phyloP scores from a whole-genome alignment of 2,329 filamentous ascomycete species.

The Pyricularia pennisetigena region DNA sequence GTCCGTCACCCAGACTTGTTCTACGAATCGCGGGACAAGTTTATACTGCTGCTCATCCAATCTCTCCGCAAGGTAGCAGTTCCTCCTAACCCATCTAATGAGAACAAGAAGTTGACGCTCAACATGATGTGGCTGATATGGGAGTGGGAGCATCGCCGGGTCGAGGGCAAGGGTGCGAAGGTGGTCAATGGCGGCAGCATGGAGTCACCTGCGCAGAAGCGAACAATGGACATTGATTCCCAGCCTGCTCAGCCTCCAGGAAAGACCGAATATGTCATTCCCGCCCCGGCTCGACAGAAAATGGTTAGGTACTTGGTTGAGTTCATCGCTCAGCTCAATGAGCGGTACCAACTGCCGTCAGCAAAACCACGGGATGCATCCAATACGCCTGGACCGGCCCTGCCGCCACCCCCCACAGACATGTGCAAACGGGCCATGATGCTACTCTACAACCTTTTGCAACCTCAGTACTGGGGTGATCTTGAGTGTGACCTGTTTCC shows the following conservation, averaged over 20 bases:
- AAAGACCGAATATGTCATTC: slow-evolving; percentile 58
- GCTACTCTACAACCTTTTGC: slow-evolving; percentile 74
- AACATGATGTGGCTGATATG: slow-evolving; percentile 87
- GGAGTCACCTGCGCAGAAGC: slow-evolving; percentile 44
- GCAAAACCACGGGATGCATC: slow-evolving; percentile 51
- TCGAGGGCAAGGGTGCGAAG: slow-evolving; percentile 43
- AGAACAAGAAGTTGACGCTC: slow-evolving; percentile 83
- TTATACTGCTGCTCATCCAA: slow-evolving; percentile 78
- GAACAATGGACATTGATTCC: slow-evolving; percentile 16
- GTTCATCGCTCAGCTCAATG: slow-evolving; percentile 84
- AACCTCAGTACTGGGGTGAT: slow-evolving; percentile 83
- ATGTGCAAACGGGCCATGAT: slow-evolving; percentile 78
- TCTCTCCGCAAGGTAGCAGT: slow-evolving; percentile 81
- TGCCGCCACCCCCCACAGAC: slow-evolving; percentile 54
- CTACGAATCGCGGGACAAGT: slow-evolving; percentile 89
- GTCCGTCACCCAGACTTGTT: slow-evolving; percentile 89
- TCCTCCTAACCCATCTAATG: slow-evolving; percentile 74
- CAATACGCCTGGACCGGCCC: slow-evolving; percentile 31
- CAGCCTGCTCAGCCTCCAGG: slow-evolving; percentile 24
- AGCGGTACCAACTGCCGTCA: slow-evolving; percentile 71
- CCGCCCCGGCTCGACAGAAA: slow-evolving; percentile 57
- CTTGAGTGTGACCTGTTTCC: slow-evolving; percentile 85
- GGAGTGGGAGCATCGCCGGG: slow-evolving; percentile 81
- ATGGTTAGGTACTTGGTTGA: slow-evolving; percentile 93
- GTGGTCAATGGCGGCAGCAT: slow-evolving; percentile 19